Evolutionary conservation across 805 yeast species (phyloP), one percentile per base, ranked within the genome.

Genomic region (Metschnikowia aberdeeniae): DNA sequence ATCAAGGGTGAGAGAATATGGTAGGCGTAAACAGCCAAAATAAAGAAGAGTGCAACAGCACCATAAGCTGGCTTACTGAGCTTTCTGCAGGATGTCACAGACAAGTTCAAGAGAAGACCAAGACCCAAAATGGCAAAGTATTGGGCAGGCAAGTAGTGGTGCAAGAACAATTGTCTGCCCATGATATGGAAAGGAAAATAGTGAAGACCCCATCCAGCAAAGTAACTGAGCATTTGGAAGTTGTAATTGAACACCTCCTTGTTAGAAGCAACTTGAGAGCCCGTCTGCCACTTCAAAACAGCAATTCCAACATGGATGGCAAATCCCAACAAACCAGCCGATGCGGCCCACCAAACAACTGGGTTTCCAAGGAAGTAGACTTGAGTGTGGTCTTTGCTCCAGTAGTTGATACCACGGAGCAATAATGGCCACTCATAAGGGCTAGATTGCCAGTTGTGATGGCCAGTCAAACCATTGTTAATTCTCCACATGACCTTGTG

Each of bases 151-250:
- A 93, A 69, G 65, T 92, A 92, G 66, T 90, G 98, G 66, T 90
- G 98, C 62, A 90, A 72, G 72, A 92, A 90, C 67, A 90, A 67
- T 69, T 90, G 97, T 69, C 98, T 82, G 20, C 82, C 89, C 98
- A 90, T 90, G 47, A 90, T 70, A 67, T 78, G 83, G 43, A 87
- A 86, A 54, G 95, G 95, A 44, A 74, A 61, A 60, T 78, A 84
- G 64, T 88, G 95, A 32, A 84, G 50, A 8, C 62, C 68, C 86
- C 89, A 88, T 36, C 95, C 96, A 7, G 78, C 58, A 34, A 81
- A 58, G 62, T 80, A 86, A 28, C 78, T 78, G 45, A 82, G 66
- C 26, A 76, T 75, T 57, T 83, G 86, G 43, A 77, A 68, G 58
- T 82, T 84, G 72, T 76, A 84, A 67, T 83, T 81, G 66, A 72